Evolutionary conservation across 352 stramenopile genomes (phyloP).

Genomic region (Phytopythium montanum): DNA sequence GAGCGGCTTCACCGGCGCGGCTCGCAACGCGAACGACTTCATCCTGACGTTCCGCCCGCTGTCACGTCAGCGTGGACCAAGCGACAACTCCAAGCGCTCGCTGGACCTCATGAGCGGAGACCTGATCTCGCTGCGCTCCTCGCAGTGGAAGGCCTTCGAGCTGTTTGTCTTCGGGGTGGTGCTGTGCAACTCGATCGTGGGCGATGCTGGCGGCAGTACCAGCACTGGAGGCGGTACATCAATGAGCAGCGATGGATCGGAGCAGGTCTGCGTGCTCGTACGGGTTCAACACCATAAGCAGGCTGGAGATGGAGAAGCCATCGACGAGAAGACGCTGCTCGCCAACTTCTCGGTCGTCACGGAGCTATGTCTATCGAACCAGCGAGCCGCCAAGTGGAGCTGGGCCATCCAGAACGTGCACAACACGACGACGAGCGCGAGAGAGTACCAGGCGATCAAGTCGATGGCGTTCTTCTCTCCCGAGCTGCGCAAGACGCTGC

Average conservation of each 20-base stretch:
- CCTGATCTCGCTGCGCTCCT: conserved; percentile 55
- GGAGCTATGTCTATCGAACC: conserved; percentile 70
- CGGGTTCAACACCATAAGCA: conserved; percentile 31
- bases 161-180: conserved; percentile 62
- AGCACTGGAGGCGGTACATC: conserved; percentile 1
- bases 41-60: conserved; percentile 55
- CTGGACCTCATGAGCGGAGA: conserved; percentile 59
- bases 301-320: conserved; percentile 6
- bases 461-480: conserved; percentile 48
- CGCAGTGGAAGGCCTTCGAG: conserved; percentile 54
- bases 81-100: conserved; percentile 10
- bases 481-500: conserved; percentile 48
- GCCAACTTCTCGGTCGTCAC: conserved; percentile 45
- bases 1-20: conserved; percentile 57
- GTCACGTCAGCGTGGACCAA: background rate
- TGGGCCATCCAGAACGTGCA: conserved; percentile 69
- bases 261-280: conserved; percentile 64
- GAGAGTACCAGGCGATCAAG: conserved; percentile 80
- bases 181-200: conserved; percentile 62
- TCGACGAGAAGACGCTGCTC: conserved; percentile 2
- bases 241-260: conserved; percentile 15
- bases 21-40: conserved; percentile 39
- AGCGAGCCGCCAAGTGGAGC: conserved; percentile 43
- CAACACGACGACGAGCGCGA: conserved; percentile 69
- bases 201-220: background rate